Evolutionary conservation across 371 early-diverging fungal genomes (phyloP), one percentile per base, ranked within the genome.

Genomic region (Mortierella sp.): DNA sequence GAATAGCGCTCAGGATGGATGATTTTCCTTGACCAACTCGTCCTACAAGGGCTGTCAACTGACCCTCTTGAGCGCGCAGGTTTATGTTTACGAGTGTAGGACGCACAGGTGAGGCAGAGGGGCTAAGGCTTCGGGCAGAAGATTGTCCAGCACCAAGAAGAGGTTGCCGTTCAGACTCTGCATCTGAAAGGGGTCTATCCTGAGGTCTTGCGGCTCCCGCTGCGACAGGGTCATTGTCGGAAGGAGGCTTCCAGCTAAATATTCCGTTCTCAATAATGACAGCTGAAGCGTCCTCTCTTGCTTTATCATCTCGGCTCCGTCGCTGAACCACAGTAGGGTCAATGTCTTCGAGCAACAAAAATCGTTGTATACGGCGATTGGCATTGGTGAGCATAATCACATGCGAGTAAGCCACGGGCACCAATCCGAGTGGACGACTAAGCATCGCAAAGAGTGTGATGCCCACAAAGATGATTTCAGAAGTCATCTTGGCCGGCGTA

Each of bases 371-470:
- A 66, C 98, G 92, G 57, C 84, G 82, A 50, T 92, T 82, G 4
- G 97, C 90, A 1, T 96, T 95, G 12, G 87, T 86, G 7, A 96
- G 88, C 72, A 94, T 93, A 29, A 96, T 88, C 11, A 88, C 68
- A 7, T 91, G 86, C 0, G 92, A 66, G 25, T 75, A 50, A 28
- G 91, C 88, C 61, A 70, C 82, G 0, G 96, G 91, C 18, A 96
- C 89, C 44, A 93, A 85, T 18, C 87, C 73, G 30, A 97, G 80
- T 37, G 98, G 97, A 85, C 94, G 95, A 66, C 93, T 93, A 46
- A 99, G 82, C 68, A 97, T 85, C 72, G 94, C 95, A 87, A 99
- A 97, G 14, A 97, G 87, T 1, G 97, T 86, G 66, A 99, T 87
- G n/a, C 96, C 89, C 3, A 96, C 96, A 85, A 97, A 98, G 2